Percentiles rank a stretch among this genome's conserved stretches.
Evolutionary conservation across 176 grass and related monocot genomes (phyloP).

Genomic region (Pharus latifolius): DNA sequence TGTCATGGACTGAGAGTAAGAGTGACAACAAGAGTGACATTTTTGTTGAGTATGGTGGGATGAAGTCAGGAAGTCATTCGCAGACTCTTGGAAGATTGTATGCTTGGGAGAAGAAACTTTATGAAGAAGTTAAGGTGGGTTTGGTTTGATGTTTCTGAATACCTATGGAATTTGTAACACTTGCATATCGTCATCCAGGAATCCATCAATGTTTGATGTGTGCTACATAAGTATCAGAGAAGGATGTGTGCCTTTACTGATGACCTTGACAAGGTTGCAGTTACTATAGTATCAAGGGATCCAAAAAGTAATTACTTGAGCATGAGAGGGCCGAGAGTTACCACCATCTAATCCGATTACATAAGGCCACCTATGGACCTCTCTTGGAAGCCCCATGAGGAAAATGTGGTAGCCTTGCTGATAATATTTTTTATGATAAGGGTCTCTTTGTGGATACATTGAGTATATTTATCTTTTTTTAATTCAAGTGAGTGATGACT

Average conservation of each 20-base stretch:
- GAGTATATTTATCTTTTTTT: too few relatives aligned
- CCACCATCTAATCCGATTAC: background rate
- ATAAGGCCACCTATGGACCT: background rate
- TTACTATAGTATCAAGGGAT: background rate
- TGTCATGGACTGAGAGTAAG: constrained; percentile 61
- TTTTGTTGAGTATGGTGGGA: constrained; percentile 62
- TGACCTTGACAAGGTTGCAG: too few relatives aligned
- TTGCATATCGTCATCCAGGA: background rate
- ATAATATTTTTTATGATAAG: background rate
- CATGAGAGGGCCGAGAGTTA: background rate
- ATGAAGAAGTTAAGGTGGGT: constrained; percentile 93
- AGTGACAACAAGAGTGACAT: constrained; percentile 66
- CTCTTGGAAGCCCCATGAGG: background rate
- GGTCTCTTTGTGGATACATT: too few relatives aligned
- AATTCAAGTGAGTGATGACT: too few relatives aligned
- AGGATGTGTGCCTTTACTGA: background rate
- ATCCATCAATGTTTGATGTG: background rate
- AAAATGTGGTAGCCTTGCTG: background rate
- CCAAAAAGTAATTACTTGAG: background rate
- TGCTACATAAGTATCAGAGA: background rate
- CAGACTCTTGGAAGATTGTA: constrained; percentile 81
- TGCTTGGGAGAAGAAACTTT: constrained; percentile 97
- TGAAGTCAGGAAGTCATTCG: constrained; percentile 86
- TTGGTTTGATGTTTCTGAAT: background rate
- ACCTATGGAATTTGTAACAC: background rate